A percentile compares a stretch with the other conserved stretches of the same genome.
Conservation (phyloP, 2,329 filamentous ascomycete species). For the Alternaria brassicicola region DNA sequence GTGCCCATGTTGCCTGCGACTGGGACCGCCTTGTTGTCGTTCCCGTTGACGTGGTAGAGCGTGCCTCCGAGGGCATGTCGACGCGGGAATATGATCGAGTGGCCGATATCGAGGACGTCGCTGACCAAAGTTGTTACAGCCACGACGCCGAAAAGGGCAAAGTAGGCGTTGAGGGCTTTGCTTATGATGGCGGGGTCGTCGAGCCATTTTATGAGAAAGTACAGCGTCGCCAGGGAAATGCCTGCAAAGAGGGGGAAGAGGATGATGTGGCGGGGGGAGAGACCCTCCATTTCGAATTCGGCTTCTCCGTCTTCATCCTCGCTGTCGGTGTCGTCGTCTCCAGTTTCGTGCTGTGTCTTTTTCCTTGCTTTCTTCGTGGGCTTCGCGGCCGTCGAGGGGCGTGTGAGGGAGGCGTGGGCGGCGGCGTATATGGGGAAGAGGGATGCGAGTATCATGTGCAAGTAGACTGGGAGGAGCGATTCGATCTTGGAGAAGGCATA, state of each 20-base stretch:
- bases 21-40: constrained; percentile 41
- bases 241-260: constrained; percentile 82
- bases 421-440: constrained; percentile 84
- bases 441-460: constrained; percentile 70
- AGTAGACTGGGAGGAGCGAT: constrained; percentile 60
- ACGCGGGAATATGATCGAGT: constrained; percentile 74
- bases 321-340: constrained; percentile 48
- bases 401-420: constrained; percentile 81
- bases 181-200: constrained; percentile 82
- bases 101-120: constrained; percentile 69
- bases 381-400: constrained; percentile 78
- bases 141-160: constrained; percentile 78
- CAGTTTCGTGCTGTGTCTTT: constrained; percentile 42
- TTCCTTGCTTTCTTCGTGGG: constrained; percentile 61
- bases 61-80: constrained; percentile 64
- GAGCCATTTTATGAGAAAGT: constrained; percentile 88
- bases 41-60: constrained; percentile 56
- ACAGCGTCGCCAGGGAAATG: constrained; percentile 73
- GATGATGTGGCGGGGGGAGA: constrained; percentile 80
- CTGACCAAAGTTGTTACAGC: constrained; percentile 75
- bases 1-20: constrained; percentile 37
- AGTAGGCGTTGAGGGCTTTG: constrained; percentile 82
- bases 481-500: constrained; percentile 53
- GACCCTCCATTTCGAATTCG: constrained; percentile 66
- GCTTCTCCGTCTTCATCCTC: constrained; percentile 60